phyloP scores from a whole-genome alignment of 768 basidiomycete genomes.

The Tricholoma terreum region DNA sequence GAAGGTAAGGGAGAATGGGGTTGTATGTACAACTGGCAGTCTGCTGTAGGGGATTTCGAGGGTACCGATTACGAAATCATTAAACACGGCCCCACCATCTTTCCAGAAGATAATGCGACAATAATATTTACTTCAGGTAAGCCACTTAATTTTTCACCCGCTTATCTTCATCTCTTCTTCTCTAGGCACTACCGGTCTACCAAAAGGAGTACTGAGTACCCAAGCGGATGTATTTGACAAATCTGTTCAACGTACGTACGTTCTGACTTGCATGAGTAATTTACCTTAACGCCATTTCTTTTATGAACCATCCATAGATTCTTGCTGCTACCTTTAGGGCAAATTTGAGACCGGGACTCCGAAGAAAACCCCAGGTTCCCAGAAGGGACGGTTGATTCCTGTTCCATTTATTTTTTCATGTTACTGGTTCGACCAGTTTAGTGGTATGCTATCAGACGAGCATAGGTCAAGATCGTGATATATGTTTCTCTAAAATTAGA shows the following conservation, averaged over 20 bases:
- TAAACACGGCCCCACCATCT: constrained; percentile 26
- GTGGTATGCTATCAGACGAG: constrained; percentile 7
- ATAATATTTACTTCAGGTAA: constrained; percentile 51
- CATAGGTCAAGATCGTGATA: neutral
- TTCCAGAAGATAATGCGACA: constrained; percentile 43
- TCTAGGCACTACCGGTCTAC: constrained; percentile 31
- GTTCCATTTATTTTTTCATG: constrained; percentile 60
- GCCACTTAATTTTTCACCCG: constrained; percentile 3
- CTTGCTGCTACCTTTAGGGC: constrained; percentile 32
- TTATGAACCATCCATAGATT: constrained; percentile 21
- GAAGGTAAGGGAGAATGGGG: constrained; percentile 38
- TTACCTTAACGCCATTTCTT: neutral
- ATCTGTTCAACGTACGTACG: constrained; percentile 39
- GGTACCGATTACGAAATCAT: constrained; percentile 26
- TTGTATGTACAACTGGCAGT: constrained; percentile 36
- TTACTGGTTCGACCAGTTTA: constrained; percentile 36
- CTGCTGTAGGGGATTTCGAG: constrained; percentile 29
- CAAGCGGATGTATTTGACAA: constrained; percentile 49
- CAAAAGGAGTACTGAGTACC: constrained; percentile 51
- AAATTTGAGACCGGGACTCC: constrained; percentile 34
- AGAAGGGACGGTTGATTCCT: constrained; percentile 43
- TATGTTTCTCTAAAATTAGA: constrained; percentile 18
- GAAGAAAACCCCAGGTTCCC: constrained; percentile 30
- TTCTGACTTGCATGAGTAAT: neutral
- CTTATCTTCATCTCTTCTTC: neutral